These are phyloP conservation scores for Zangia roseola DNA, from an alignment of 768 basidiomycete species.

Conservation along the genomic window DNA sequence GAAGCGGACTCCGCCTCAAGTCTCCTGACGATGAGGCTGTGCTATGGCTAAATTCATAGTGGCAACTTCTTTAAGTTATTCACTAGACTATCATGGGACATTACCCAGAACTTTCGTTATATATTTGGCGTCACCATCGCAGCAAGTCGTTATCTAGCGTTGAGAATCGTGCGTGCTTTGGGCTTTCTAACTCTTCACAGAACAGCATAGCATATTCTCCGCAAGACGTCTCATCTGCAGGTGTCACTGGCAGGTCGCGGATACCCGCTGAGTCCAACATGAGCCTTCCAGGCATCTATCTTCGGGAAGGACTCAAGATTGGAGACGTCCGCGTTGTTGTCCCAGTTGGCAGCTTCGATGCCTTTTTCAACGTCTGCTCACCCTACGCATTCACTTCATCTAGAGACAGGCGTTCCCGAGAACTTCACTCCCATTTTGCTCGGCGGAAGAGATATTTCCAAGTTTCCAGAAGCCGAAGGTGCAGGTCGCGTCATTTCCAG, in stretches of 20 bases:
- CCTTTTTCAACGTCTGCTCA: constrained; percentile 36
- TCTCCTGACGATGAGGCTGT: too few species aligned
- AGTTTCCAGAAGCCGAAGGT: constrained; percentile 7
- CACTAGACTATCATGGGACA: too few species aligned
- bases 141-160: too few species aligned
- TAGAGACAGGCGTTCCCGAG: constrained; percentile 19
- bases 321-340: constrained; percentile 25
- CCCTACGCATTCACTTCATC: constrained; percentile 22
- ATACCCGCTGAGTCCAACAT: constrained; percentile 28
- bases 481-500: constrained; percentile 11
- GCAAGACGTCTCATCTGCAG: constrained; percentile 17
- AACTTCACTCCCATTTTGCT: constrained; percentile 23
- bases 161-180: too few species aligned
- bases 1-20: too few species aligned
- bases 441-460: constrained; percentile 5
- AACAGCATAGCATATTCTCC: constrained; percentile 1
- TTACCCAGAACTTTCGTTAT: too few species aligned
- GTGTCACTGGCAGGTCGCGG: constrained; percentile 25
- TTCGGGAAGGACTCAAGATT: constrained; percentile 27
- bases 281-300: constrained; percentile 23
- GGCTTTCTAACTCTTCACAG: neutral
- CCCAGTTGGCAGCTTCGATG: constrained; percentile 33
- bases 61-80: too few species aligned
- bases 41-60: too few species aligned
- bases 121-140: too few species aligned